Evolutionary conservation across 257 asterid genomes (phyloP), one percentile per base, ranked within the genome.

Genomic region (Haberlea rhodopensis): DNA sequence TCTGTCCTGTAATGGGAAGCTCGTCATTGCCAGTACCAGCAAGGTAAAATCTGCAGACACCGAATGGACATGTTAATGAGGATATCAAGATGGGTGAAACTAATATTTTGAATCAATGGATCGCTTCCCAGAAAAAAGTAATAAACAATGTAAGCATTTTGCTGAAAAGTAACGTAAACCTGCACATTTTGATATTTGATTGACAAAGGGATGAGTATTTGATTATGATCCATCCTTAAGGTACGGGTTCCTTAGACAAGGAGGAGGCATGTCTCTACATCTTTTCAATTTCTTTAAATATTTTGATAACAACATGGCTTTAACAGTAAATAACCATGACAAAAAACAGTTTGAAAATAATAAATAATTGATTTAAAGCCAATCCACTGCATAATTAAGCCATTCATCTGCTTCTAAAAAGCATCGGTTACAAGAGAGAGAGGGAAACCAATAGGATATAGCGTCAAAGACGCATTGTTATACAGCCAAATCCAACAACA

Each of bases 201-300:
- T 80, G 62, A 79, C 85, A 73, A 82, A 87, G 26, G 89, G 94
- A 79, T 89, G 97, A 16, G 74, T 63, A 70, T 80, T 81, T 63
- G 77, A 59, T 60, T 54, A 77, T 1, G 79, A 78, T 69, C 81
- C 75, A 66, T 80, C 86, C 73, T 73, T 76, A 19, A 78, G 82
- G 68, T 80, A 92, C 16, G 99, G 99, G 72, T 92, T 92, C 75
- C 78, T 80, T 21, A 89, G 71, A 80, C 99, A 92, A 20, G 99
- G 96, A 52, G 99, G 99, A 65, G 97, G 99, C 97, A 92, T 85
- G 51, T 87, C 97, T 65, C 99, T 85, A 67, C 87, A 89, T 70
- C 99, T 85, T 66, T n/a, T n/a, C n/a, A n/a, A n/a, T n/a, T n/a
- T n/a, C n/a, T n/a, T n/a, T n/a, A n/a, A n/a, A n/a, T n/a, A n/a